Evolutionary conservation across 306 rosid genomes (phyloP).

Genomic region (Biancaea sappan): DNA sequence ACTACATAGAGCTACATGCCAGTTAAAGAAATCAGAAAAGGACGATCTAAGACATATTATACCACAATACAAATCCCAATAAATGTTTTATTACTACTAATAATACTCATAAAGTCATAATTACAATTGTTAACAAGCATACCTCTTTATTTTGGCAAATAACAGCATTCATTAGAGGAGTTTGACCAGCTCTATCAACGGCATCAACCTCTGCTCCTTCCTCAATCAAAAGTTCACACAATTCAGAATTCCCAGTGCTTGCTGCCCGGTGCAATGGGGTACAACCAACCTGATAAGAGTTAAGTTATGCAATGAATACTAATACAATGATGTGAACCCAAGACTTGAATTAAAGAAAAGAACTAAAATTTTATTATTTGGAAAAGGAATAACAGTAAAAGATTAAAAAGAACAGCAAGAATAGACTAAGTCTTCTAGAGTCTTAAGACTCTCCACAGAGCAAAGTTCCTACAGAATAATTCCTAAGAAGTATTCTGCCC

Average conservation of each 20-base stretch:
- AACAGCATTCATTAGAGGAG: slow-evolving; percentile 88
- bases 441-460: too few species aligned
- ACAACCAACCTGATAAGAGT: slow-evolving; percentile 69
- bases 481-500: too few species aligned
- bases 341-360: too few species aligned
- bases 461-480: too few species aligned
- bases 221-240: slow-evolving; percentile 87
- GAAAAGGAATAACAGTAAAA: too few species aligned
- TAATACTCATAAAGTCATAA: too few species aligned
- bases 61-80: neutral
- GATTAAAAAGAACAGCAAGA: too few species aligned
- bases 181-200: slow-evolving; percentile 76
- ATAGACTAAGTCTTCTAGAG: too few species aligned
- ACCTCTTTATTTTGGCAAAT: slow-evolving; percentile 80
- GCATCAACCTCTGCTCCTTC: slow-evolving; percentile 97
- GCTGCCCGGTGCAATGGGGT: slow-evolving; percentile 97
- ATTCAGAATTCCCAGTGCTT: slow-evolving; percentile 76
- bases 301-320: slow-evolving; percentile 13
- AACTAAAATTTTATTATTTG: too few species aligned
- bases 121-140: slow-evolving; percentile 17
- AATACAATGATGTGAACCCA: too few species aligned
- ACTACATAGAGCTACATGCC: neutral
- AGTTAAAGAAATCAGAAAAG: neutral
- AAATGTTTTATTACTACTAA: neutral
- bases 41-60: neutral